A percentile compares a stretch with the other conserved stretches of the same genome.
Evolutionary conservation across 805 yeast species (phyloP).

Genomic region (Wickerhamomyces chaumierensis): DNA sequence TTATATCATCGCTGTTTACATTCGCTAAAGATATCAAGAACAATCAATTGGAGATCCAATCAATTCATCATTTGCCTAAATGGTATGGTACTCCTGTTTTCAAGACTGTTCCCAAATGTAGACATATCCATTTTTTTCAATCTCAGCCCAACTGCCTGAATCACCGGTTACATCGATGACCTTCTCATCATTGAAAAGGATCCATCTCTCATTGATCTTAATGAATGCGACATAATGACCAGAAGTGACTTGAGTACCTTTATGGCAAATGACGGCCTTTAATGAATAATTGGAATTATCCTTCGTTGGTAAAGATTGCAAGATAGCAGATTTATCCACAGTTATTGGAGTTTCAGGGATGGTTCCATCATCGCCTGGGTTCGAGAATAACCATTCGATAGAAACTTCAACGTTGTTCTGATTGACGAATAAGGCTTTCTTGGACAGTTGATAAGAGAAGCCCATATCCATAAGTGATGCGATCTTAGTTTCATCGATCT

Average conservation of each 20-base stretch:
- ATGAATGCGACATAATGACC: constrained; percentile 83
- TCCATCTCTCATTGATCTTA: constrained; percentile 46
- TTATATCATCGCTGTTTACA: too few species aligned
- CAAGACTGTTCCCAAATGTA: constrained; percentile 24
- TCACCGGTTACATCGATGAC: constrained; percentile 47
- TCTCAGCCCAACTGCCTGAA: constrained; percentile 18
- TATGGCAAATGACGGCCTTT: constrained; percentile 68
- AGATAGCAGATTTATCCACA: constrained; percentile 1
- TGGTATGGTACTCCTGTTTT: too few species aligned
- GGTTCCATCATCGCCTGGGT: constrained; percentile 70
- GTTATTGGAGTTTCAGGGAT: constrained; percentile 21
- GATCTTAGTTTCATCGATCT: constrained; percentile 29
- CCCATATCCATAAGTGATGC: constrained; percentile 65
- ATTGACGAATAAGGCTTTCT: constrained; percentile 56
- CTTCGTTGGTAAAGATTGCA: not conserved
- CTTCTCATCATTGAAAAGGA: constrained; percentile 76
- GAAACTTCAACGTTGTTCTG: constrained; percentile 60
- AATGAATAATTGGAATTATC: constrained; percentile 30
- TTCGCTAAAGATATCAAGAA: too few species aligned
- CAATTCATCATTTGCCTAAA: too few species aligned
- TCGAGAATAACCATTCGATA: constrained; percentile 81
- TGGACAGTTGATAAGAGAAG: constrained; percentile 50
- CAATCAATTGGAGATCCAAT: too few species aligned
- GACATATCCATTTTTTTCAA: constrained; percentile 34
- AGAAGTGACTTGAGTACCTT: constrained; percentile 76